phyloP scores from a whole-genome alignment of 2,329 filamentous ascomycete genomes.

The Exophiala xenobiotica region DNA sequence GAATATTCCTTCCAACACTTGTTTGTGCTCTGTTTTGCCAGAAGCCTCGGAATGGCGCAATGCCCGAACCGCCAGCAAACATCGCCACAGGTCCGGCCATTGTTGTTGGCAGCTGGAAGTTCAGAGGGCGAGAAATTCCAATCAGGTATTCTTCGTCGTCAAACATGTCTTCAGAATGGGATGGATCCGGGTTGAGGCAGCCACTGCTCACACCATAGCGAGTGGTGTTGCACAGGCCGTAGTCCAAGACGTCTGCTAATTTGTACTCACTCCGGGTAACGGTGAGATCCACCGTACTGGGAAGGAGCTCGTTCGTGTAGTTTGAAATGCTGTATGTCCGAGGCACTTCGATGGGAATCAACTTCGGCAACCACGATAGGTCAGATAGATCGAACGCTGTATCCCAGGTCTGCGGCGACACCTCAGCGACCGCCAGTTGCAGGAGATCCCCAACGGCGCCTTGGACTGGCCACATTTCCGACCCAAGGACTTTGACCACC shows the following conservation, averaged over 20 bases:
- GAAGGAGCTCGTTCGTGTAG: conserved; percentile 16
- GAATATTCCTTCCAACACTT: conserved; percentile 19
- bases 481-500: conserved; percentile 13
- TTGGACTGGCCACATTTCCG: conserved; percentile 21
- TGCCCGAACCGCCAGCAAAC: conserved; percentile 18
- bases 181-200: conserved; percentile 17
- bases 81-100: conserved; percentile 14
- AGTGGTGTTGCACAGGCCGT: neutral
- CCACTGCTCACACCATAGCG: conserved; percentile 16
- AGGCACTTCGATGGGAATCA: conserved; percentile 17
- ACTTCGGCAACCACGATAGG: conserved; percentile 19
- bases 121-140: conserved; percentile 12
- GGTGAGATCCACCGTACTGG: conserved; percentile 15
- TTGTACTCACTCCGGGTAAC: conserved; percentile 15
- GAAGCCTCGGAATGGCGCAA: conserved; percentile 18
- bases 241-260: conserved; percentile 6
- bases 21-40: conserved; percentile 18
- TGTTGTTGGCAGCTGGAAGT: conserved; percentile 16
- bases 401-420: conserved; percentile 19
- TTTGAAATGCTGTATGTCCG: conserved; percentile 22
- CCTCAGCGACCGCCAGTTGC: conserved; percentile 20
- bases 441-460: conserved; percentile 19
- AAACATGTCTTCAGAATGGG: conserved; percentile 8
- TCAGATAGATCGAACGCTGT: conserved; percentile 14
- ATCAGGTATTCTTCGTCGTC: conserved; percentile 21